Evolutionary conservation across 805 yeast species (phyloP).

Genomic region (Pichia scutulata): DNA sequence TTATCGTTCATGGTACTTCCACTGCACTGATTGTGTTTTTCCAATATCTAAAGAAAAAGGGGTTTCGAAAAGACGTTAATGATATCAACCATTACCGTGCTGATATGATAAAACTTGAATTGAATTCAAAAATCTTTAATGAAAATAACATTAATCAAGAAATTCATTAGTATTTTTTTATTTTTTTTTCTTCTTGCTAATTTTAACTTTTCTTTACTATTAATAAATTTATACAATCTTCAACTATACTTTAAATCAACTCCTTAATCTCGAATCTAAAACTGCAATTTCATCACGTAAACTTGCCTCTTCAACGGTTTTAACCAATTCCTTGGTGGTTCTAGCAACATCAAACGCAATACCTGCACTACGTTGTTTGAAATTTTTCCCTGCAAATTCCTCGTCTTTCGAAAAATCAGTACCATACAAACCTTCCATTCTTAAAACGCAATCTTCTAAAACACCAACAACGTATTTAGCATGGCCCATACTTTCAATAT

Average conservation of each 20-base stretch:
- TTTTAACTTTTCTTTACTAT: no score
- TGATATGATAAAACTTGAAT: no score
- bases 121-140: no score
- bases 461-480: conserved; percentile 88
- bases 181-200: no score
- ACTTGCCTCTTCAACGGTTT: conserved; percentile 92
- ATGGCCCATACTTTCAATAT: conserved; percentile 77
- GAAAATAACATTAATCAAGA: neutral
- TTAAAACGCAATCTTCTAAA: conserved; percentile 72
- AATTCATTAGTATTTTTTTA: neutral
- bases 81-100: no score
- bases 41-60: neutral
- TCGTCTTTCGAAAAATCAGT: conserved; percentile 35
- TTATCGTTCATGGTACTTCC: conserved; percentile 50
- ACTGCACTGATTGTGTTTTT: conserved; percentile 57
- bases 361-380: conserved; percentile 91
- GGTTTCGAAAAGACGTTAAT: no score
- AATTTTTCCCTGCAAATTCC: conserved; percentile 78
- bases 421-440: conserved; percentile 68
- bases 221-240: neutral
- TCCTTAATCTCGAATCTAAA: conserved; percentile 54
- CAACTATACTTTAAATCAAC: neutral
- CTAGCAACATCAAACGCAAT: conserved; percentile 94
- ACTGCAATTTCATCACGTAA: conserved; percentile 78
- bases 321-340: conserved; percentile 91